Evolutionary conservation across 805 yeast genomes (phyloP).

Genomic region (Wickerhamomyces kurtzmanii): DNA sequence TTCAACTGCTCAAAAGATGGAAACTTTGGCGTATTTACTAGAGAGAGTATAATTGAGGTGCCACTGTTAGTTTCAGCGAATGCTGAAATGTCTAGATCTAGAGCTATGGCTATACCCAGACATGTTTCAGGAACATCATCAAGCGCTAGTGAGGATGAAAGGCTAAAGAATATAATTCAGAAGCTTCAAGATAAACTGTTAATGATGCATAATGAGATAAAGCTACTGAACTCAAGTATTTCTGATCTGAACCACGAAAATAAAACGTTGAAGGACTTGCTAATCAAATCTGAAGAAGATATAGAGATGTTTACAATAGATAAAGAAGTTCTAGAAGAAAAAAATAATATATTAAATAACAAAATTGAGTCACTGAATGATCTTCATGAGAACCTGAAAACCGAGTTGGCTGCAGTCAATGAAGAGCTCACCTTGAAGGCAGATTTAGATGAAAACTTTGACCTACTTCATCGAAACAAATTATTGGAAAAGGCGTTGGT

Average conservation of each 20-base stretch:
- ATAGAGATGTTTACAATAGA: slow-evolving; percentile 30
- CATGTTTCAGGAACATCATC: slow-evolving; percentile 1
- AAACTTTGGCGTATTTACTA: slow-evolving; percentile 38
- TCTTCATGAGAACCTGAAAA: slow-evolving; percentile 3
- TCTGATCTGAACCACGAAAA: slow-evolving; percentile 19
- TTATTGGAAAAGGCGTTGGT: slow-evolving; percentile 31
- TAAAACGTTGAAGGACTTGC: slow-evolving; percentile 13
- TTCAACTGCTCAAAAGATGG: slow-evolving; percentile 55
- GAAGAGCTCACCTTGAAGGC: slow-evolving; percentile 11
- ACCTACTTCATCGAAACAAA: slow-evolving; percentile 15
- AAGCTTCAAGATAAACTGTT: slow-evolving; percentile 38
- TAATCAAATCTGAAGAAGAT: slow-evolving; percentile 15
- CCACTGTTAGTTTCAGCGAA: neutral
- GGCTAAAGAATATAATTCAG: slow-evolving; percentile 23
- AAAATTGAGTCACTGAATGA: slow-evolving; percentile 2
- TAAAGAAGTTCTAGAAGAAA: slow-evolving; percentile 28
- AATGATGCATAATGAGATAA: slow-evolving; percentile 18
- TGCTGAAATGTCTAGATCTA: slow-evolving; percentile 1
- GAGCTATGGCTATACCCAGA: neutral
- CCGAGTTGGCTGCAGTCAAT: slow-evolving; percentile 2
- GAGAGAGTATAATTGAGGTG: slow-evolving; percentile 21
- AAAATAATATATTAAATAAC: slow-evolving; percentile 18
- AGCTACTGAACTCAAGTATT: slow-evolving; percentile 15
- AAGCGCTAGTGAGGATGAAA: neutral
- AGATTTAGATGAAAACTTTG: slow-evolving; percentile 6